phyloP scores from a whole-genome alignment of 306 rosid genomes.

The Cicer yamashitae region DNA sequence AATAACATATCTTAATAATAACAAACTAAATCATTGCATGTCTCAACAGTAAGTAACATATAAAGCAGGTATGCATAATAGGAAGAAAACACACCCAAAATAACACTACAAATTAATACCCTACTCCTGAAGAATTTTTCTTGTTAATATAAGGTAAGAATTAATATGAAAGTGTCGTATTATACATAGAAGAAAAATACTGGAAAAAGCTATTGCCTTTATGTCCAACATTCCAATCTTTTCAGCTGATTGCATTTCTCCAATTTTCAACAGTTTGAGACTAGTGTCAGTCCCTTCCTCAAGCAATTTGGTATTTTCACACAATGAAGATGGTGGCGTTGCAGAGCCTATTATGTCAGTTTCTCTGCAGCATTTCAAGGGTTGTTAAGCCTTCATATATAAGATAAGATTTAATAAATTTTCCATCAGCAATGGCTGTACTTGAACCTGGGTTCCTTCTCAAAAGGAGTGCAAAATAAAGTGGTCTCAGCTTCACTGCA shows the following conservation, averaged over 20 bases:
- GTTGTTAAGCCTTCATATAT: slow-evolving; percentile 36
- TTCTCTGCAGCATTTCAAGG: slow-evolving; percentile 54
- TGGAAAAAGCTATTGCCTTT: slow-evolving; percentile 55
- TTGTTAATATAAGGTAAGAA: slow-evolving; percentile 8
- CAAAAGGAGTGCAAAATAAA: slow-evolving; percentile 48
- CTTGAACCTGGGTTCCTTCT: slow-evolving; percentile 55
- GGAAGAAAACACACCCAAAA: slow-evolving; percentile 17
- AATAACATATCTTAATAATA: no score
- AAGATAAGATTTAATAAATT: slow-evolving; percentile 44
- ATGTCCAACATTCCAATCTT: slow-evolving; percentile 43
- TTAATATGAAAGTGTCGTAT: slow-evolving; percentile 21
- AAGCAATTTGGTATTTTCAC: slow-evolving; percentile 45
- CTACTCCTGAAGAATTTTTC: slow-evolving; percentile 26
- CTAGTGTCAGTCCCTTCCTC: slow-evolving; percentile 47
- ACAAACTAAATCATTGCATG: no score
- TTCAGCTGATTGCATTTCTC: slow-evolving; percentile 56
- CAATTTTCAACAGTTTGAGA: slow-evolving; percentile 47
- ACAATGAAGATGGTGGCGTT: slow-evolving; percentile 54
- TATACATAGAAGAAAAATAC: slow-evolving; percentile 35
- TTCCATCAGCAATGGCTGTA: slow-evolving; percentile 41
- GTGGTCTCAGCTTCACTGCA: slow-evolving; percentile 54
- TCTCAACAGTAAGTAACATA: background rate
- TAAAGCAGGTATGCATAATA: slow-evolving; percentile 22
- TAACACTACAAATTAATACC: slow-evolving; percentile 29
- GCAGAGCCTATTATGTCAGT: slow-evolving; percentile 58